These are phyloP conservation scores for Lathyrus oleraceus DNA, from an alignment of 306 rosid species.

Conservation along the genomic window DNA sequence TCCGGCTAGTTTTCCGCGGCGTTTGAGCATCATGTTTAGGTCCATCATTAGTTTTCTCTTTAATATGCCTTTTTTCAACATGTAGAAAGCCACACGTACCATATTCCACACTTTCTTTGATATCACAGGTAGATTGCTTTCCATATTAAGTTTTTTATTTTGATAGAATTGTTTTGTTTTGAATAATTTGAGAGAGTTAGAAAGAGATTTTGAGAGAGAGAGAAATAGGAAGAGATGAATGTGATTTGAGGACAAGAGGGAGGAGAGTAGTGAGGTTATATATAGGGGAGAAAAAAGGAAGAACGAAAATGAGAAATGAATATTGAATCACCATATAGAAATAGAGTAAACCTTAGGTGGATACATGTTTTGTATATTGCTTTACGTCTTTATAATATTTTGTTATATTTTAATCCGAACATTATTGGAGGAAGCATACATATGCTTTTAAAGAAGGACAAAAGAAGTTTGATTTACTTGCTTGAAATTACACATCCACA, in stretches of 20 bases:
- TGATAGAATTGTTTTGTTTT: no score
- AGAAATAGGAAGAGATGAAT: background rate
- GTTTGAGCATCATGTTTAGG: conserved; percentile 74
- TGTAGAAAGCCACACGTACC: background rate
- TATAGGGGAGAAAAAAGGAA: background rate
- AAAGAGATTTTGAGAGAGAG: background rate
- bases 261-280: background rate
- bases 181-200: background rate
- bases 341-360: conserved; percentile 6
- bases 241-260: conserved; percentile 7
- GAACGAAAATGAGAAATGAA: background rate
- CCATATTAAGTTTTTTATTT: no score
- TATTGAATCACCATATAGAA: background rate
- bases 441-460: no score
- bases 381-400: background rate
- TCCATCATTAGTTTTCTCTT: conserved; percentile 38
- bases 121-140: conserved; percentile 42
- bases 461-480: no score
- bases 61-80: background rate
- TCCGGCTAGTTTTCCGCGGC: conserved; percentile 78
- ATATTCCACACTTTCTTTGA: conserved; percentile 45
- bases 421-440: no score
- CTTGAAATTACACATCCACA: no score
- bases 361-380: no score
- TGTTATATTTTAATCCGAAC: no score